Base-by-base conservation (phyloP, 768 basidiomycete genomes). In the Mycena indigotica region DNA sequence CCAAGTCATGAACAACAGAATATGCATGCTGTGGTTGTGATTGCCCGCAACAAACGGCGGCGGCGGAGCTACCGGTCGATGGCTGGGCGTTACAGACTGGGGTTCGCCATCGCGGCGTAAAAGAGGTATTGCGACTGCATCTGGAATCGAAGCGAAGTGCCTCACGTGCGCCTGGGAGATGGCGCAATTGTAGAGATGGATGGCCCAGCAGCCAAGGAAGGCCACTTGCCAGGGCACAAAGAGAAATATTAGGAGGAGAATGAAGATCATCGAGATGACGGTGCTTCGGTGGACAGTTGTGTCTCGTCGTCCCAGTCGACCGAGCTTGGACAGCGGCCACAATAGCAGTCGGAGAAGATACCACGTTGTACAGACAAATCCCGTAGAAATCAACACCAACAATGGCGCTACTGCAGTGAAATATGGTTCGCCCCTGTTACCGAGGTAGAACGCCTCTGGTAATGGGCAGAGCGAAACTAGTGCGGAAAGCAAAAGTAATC, bases 201-300 rank as follows among this genome's bases (percentile, higher is more conserved):
- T 84, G n/a, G 87, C 58, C 86, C 91, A 92, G 62, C 86, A 86
- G 19, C 91, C 87, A 23, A 96, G 79, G 72, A 89, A 95, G 4
- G 89, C 93, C 10, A 95, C 89, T 72, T 97, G 95, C 85, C 92
- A 93, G 0, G 95, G 95, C n/a, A 95, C 77, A 52, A 94, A 73
- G 35, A 91, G 61, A 57, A 88, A 81, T 35, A 95, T 86, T n/a
- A 87, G 73, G 16, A 81, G 61, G 50, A 87, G 78, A 29, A 95
- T 80, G 19, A 88, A 49, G 5, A 68, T 61, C 69, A 93, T 81
- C 5, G 89, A 88, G 5, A 85, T 39, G 24, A 87, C 26, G 3
- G 82, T 83, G 65, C 77, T 77, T 58, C 78, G 74, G 28, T 75
- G 77, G 46, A 81, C 71, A 24, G 77, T 70, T 4, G 63, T 50